Evolutionary conservation across 2,329 filamentous ascomycete species (phyloP), one percentile per base, ranked within the genome.

Genomic region (Trichoderma arundinaceum): DNA sequence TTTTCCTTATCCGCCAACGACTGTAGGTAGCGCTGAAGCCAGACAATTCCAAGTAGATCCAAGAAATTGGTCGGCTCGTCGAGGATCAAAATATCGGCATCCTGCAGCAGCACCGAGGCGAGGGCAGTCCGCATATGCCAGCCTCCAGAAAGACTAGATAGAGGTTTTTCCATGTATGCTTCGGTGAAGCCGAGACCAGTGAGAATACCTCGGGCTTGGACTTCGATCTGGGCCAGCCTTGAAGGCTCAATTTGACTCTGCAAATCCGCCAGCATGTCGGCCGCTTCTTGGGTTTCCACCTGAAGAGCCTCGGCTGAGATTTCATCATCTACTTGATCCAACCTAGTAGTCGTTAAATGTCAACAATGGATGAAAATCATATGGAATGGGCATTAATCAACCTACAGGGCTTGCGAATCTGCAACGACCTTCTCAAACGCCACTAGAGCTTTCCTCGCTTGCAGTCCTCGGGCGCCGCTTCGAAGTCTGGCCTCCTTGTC

Each of bases 1-100:
- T 81, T 77, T 0, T 82, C 78, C 0, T 75, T 76, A 19, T 87
- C 83, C 4, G 82, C 81, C 2, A 89, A 76, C 1, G 83, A 79
- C 43, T 84, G 80, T 9, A 96, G 84, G 72, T 93, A 89, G 12
- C 84, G 84, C 73, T 96, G 90, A 1, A 97, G 82, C 92, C 92
- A 96, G 64, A 96, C 86, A 65, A 96, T 93, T 1, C 91, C 91
- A 0, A 93, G 83, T 0, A 96, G 81, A 72, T 96, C 92, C 1
- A 96, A 83, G 73, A 92, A 96, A 73, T 96, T 96, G 39, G 92
- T 96, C 0, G 92, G 92, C 74, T 96, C 92, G 74, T 96, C 92
- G 2, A 96, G 85, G 58, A 96, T 88, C 66, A 96, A 81, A 2
- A 96, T 86, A 69, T 96, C 92, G 0, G 88, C 86, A 7, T 89